Evolutionary conservation across 352 stramenopile genomes (phyloP), one percentile per base, ranked within the genome.

Genomic region (Globisporangium parvum): DNA sequence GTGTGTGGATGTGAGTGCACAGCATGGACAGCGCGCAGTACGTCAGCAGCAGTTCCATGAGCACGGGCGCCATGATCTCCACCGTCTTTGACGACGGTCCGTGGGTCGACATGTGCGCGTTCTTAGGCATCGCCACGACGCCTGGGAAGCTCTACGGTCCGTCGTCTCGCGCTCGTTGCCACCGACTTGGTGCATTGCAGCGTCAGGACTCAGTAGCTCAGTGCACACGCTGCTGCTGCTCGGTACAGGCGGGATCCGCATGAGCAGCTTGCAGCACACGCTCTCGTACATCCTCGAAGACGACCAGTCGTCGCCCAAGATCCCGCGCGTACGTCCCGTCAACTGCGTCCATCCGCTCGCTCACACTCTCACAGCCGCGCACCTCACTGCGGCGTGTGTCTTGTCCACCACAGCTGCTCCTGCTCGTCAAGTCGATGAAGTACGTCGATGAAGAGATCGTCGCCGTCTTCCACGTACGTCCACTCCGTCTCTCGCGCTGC

Each of bases 381-480:
- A n/a, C n/a, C n/a, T n/a, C n/a, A 31, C 24, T 24, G 1, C n/a
- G 31, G 31, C 31, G 3, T 12, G n/a, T 45, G 47, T 23, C 18
- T n/a, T n/a, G 14, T 37, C 18, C n/a, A 37, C 57, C 2, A 23
- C 47, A 87, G 65, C 69, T 93, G 18, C 64, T 92, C 47, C 63
- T 90, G 41, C 63, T 93, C 35, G 72, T 93, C 65, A 90, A 91
- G 62, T 88, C 84, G 10, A 71, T 78, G 53, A 79, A 75, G n/a
- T 93, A 88, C 59, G 71, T 91, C 23, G 80, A 93, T 41, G 84
- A 93, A 56, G 79, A 91, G 55, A 90, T 93, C 52, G 66, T 90
- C 9, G 79, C 77, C 28, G 70, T 85, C 10, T 75, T 93, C 14
- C 84, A 91, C 51, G 82, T 88, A 70, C n/a, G 54, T 65, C 1